These are phyloP conservation scores for Penicillium goetzii DNA, from an alignment of 495 filamentous ascomycete genomes.

Conservation along the genomic window DNA sequence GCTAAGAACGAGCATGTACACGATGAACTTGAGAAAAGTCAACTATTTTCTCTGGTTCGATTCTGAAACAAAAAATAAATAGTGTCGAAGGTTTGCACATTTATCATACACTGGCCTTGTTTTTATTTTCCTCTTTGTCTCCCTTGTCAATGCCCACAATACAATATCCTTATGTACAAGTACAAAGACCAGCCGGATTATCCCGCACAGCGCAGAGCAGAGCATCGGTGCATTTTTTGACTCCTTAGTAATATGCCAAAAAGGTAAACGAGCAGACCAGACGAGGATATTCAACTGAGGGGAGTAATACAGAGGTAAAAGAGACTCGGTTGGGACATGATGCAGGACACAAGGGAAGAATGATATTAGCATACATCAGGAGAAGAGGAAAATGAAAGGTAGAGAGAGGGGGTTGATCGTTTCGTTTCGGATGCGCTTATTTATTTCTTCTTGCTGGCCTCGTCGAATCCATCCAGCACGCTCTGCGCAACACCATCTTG, in stretches of 20 bases:
- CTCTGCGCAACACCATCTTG: slow-evolving; percentile 44
- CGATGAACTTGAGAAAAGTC: not conserved
- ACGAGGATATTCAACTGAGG: slow-evolving; percentile 14
- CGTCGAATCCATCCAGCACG: slow-evolving; percentile 58
- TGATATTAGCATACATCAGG: slow-evolving; percentile 13
- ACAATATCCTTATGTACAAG: slow-evolving; percentile 26
- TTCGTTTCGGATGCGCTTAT: slow-evolving; percentile 23
- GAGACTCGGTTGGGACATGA: slow-evolving; percentile 15
- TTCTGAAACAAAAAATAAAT: not conserved
- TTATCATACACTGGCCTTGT: slow-evolving; percentile 14
- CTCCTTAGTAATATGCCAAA: slow-evolving; percentile 22
- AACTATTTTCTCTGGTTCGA: not conserved
- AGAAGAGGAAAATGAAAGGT: slow-evolving; percentile 5
- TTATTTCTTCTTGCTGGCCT: slow-evolving; percentile 49
- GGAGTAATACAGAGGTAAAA: slow-evolving; percentile 13
- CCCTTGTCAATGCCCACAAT: slow-evolving; percentile 10
- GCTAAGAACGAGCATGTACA: too few relatives aligned
- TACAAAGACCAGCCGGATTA: slow-evolving; percentile 13
- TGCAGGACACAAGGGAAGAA: slow-evolving; percentile 9
- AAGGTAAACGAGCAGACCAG: slow-evolving; percentile 4
- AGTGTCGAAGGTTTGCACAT: not conserved
- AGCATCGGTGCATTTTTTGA: slow-evolving; percentile 10
- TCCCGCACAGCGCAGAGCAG: slow-evolving; percentile 7
- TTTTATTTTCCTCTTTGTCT: slow-evolving; percentile 8
- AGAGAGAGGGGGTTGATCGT: slow-evolving; percentile 16